Evolutionary conservation across 2,329 filamentous ascomycete genomes (phyloP).

Genomic region (Aspergillus spinulosporus): DNA sequence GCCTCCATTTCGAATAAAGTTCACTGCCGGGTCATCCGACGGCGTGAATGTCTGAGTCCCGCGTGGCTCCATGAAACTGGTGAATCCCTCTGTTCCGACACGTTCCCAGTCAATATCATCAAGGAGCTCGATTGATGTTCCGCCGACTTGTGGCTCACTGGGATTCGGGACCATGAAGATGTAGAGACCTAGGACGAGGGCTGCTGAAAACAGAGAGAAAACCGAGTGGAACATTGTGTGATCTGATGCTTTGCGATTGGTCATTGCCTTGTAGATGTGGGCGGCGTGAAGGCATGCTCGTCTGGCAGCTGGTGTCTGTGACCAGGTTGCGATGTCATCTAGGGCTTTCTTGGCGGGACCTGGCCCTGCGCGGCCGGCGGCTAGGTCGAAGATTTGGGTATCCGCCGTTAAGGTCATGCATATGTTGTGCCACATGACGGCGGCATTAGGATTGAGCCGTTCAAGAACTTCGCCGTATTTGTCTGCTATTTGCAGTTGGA

Average conservation of each 20-base stretch:
- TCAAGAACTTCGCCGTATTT: slow-evolving; percentile 46
- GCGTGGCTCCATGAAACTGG: slow-evolving; percentile 38
- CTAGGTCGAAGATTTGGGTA: slow-evolving; percentile 55
- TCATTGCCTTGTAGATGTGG: slow-evolving; percentile 54
- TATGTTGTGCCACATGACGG: slow-evolving; percentile 55
- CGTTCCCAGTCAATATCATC: slow-evolving; percentile 53
- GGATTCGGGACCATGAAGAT: slow-evolving; percentile 49
- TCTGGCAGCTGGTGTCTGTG: slow-evolving; percentile 52
- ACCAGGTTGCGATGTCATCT: slow-evolving; percentile 54
- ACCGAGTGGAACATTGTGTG: slow-evolving; percentile 54
- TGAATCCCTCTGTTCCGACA: slow-evolving; percentile 50
- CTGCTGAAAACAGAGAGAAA: slow-evolving; percentile 53
- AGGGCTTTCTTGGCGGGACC: slow-evolving; percentile 50
- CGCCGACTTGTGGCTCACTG: slow-evolving; percentile 26
- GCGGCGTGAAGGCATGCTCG: slow-evolving; percentile 55
- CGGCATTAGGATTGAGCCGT: slow-evolving; percentile 50
- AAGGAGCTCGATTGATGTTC: slow-evolving; percentile 45
- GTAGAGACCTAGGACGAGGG: slow-evolving; percentile 54
- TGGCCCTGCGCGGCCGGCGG: slow-evolving; percentile 52
- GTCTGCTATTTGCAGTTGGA: slow-evolving; percentile 34
- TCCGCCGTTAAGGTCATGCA: slow-evolving; percentile 55
- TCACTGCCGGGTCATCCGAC: slow-evolving; percentile 35
- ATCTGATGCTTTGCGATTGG: slow-evolving; percentile 54
- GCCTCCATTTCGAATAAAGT: slow-evolving; percentile 53
- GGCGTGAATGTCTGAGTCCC: slow-evolving; percentile 30